Percentiles rank a stretch among this genome's conserved stretches.
phyloP scores from a whole-genome alignment of 768 basidiomycete species.

The Lentinula boryana region DNA sequence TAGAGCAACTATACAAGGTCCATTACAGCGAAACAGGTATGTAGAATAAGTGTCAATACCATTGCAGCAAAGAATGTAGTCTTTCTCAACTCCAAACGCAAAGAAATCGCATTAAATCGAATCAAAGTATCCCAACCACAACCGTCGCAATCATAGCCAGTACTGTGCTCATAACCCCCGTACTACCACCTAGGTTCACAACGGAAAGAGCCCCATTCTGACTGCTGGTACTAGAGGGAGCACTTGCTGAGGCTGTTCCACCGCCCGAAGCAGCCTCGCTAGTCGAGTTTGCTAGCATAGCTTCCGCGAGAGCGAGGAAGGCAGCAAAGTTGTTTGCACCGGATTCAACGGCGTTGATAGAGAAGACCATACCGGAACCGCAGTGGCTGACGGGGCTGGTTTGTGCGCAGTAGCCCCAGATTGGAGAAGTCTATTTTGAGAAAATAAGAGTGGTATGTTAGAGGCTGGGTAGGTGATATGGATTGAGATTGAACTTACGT shows the following conservation, averaged over 20 bases:
- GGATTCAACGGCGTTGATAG: constrained; percentile 48
- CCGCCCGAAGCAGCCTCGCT: background rate
- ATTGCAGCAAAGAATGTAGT: too few relatives aligned
- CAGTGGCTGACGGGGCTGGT: constrained; percentile 35
- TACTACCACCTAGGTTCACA: background rate
- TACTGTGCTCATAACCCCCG: background rate
- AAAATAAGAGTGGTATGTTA: background rate
- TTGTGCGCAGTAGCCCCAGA: constrained; percentile 59
- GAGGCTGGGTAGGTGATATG: background rate
- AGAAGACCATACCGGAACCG: constrained; percentile 54
- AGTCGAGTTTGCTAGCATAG: constrained; percentile 2
- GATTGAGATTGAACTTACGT: constrained; percentile 19
- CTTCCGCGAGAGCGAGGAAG: constrained; percentile 32
- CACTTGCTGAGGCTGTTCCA: background rate
- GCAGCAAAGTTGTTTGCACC: constrained; percentile 47
- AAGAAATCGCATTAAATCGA: too few relatives aligned
- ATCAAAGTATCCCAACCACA: background rate
- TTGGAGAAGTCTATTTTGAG: constrained; percentile 32
- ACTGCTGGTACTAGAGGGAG: background rate
- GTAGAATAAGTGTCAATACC: too few relatives aligned
- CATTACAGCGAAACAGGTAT: too few relatives aligned
- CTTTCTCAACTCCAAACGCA: too few relatives aligned
- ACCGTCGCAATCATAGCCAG: background rate
- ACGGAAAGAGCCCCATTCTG: background rate
- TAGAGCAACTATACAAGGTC: too few relatives aligned